Evolutionary conservation across 2,329 filamentous ascomycete genomes (phyloP).

Genomic region (Exophiala bonariae): DNA sequence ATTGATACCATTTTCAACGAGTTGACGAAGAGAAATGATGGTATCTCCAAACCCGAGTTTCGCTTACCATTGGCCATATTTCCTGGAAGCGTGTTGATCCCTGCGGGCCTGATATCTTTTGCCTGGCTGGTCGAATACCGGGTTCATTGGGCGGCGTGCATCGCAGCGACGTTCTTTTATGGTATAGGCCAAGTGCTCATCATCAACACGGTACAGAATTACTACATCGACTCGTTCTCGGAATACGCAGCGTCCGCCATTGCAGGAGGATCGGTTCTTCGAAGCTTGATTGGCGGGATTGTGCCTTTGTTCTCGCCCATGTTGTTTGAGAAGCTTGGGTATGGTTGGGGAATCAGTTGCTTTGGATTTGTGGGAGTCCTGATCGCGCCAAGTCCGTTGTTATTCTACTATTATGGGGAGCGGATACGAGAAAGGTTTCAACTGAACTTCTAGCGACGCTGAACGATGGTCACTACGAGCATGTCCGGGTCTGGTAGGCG

Average conservation of each 20-base stretch:
- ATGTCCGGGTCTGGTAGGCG: background rate
- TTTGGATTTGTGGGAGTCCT: constrained; percentile 47
- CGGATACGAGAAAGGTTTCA: constrained; percentile 46
- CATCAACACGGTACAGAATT: constrained; percentile 54
- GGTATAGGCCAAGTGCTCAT: constrained; percentile 56
- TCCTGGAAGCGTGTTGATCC: constrained; percentile 41
- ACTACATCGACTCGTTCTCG: constrained; percentile 41
- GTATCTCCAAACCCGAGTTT: constrained; percentile 48
- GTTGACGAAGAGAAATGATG: constrained; percentile 29
- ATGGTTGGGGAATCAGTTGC: constrained; percentile 44
- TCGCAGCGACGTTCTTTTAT: constrained; percentile 45
- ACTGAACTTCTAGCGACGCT: constrained; percentile 13
- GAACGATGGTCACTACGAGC: no score
- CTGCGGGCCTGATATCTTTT: constrained; percentile 49
- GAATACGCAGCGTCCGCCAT: constrained; percentile 49
- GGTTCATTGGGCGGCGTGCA: constrained; percentile 46
- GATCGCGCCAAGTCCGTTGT: constrained; percentile 49
- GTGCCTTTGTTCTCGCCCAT: constrained; percentile 51
- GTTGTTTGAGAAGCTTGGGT: constrained; percentile 38
- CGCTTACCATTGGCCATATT: constrained; percentile 54
- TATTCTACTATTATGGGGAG: constrained; percentile 52
- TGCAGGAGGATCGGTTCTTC: constrained; percentile 47
- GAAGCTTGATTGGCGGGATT: constrained; percentile 47
- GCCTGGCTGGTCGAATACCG: constrained; percentile 48
- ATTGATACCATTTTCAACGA: constrained; percentile 44